Conservation (phyloP, 768 basidiomycete genomes). For the Vararia minispora region DNA sequence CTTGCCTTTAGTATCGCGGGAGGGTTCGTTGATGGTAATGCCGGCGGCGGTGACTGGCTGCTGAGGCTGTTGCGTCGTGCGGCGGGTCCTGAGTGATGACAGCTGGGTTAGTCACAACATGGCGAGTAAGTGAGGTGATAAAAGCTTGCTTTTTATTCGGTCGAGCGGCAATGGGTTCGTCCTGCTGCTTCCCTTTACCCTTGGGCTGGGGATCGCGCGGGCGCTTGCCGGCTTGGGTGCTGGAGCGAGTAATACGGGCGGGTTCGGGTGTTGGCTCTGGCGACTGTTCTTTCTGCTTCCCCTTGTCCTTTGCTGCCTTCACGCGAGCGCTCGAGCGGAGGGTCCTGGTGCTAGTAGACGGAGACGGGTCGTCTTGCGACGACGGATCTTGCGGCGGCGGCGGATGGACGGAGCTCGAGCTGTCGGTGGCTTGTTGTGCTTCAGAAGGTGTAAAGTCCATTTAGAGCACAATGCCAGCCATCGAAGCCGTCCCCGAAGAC, state of each 20-base stretch:
- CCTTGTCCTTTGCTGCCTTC: slow-evolving; percentile 18
- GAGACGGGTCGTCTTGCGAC: slow-evolving; percentile 27
- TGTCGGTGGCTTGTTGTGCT: slow-evolving; percentile 58
- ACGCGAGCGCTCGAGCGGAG: slow-evolving; percentile 54
- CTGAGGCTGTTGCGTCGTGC: no score
- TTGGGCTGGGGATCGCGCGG: slow-evolving; percentile 18
- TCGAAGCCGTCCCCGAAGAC: slow-evolving; percentile 45
- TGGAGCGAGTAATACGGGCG: slow-evolving; percentile 14
- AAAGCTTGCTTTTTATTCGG: slow-evolving; percentile 51
- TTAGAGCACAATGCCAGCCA: slow-evolving; percentile 84
- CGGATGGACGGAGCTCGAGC: slow-evolving; percentile 35
- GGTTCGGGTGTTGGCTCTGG: slow-evolving; percentile 11
- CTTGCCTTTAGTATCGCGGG: slow-evolving; percentile 78
- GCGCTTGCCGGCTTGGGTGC: slow-evolving; percentile 9
- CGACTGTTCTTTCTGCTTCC: slow-evolving; percentile 21
- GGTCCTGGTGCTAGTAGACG: slow-evolving; percentile 32
- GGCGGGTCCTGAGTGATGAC: slow-evolving; percentile 38
- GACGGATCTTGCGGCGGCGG: slow-evolving; percentile 29
- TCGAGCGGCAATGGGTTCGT: slow-evolving; percentile 37
- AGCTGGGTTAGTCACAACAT: slow-evolving; percentile 2
- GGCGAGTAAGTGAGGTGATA: slow-evolving; percentile 11
- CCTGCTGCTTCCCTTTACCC: slow-evolving; percentile 69
- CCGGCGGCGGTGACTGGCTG: slow-evolving; percentile 29
- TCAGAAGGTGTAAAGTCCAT: slow-evolving; percentile 79
- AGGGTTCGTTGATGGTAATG: slow-evolving; percentile 65